Base-by-base conservation (phyloP, 768 basidiomycete genomes). In the Leccinum obscurum region DNA sequence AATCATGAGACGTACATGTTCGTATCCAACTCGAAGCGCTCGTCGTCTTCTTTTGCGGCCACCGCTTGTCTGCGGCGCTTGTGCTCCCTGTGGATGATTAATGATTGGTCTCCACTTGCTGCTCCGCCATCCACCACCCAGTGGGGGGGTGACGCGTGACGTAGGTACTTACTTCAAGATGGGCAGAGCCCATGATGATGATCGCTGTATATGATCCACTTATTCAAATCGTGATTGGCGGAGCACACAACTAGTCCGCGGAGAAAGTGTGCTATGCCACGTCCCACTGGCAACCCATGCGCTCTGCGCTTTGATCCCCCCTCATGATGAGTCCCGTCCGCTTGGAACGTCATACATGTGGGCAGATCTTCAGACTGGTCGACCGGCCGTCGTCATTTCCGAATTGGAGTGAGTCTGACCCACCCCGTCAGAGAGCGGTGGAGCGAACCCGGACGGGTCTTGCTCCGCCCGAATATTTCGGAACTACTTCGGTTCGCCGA, bases 321-420 rank as follows among this genome's bases (percentile, higher is more conserved):
- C 37, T 39, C 32, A 39, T 17, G 15, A n/a, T n/a, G 5, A 3
- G 9, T 10, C 41, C 41, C 17, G 8, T 41, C 15, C 17, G n/a
- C 41, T 41, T 41, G 14, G n/a, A 44, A 44, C 41, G n/a, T 44
- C 41, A 44, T 41, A n/a, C 17, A 10, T 44, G 41, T 44, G 41
- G 41, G 41, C 41, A 20, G 41, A 44, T 44, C 41, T 44, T 44
- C 41, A 44, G 41, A 44, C 41, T n/a, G 41, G 41, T n/a, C n/a
- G 17, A n/a, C n/a, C n/a, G n/a, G n/a, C 13, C 5, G 13, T 28
- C 24, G 49, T 60, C 52, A 60, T 17, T 14, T 37, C 60, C 60
- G 61, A 1, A 41, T 37, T 55, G 44, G 52, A 9, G n/a, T 44
- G 41, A 30, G 8, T 30, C 30, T 30, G 30, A 44, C n/a, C 41